Evolutionary conservation across 306 rosid genomes (phyloP).

Genomic region (Prinsepia uniflora): DNA sequence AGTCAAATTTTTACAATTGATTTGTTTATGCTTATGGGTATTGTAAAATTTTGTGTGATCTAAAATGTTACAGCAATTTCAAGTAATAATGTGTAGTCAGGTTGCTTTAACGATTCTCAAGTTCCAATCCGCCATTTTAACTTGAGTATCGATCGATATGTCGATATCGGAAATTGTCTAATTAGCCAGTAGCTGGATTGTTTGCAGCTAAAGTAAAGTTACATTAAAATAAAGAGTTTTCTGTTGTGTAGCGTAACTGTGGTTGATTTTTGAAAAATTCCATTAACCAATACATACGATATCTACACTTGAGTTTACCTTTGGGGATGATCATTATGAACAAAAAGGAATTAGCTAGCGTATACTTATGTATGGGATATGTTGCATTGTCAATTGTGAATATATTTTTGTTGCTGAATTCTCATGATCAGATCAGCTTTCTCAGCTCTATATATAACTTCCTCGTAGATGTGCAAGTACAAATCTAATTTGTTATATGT

Average conservation of each 20-base stretch:
- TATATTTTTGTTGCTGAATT: neutral
- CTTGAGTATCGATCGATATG: neutral
- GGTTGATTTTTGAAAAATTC: too few relatives aligned
- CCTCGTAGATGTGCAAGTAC: neutral
- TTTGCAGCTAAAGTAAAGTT: constrained; percentile 1
- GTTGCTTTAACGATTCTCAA: constrained; percentile 35
- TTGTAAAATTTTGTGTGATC: too few relatives aligned
- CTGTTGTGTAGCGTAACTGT: too few relatives aligned
- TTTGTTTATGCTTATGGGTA: too few relatives aligned
- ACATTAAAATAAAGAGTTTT: constrained; percentile 1
- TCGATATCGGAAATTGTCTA: constrained; percentile 38
- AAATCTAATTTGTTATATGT: neutral
- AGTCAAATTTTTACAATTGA: too few relatives aligned
- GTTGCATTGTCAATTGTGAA: neutral
- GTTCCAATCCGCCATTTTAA: constrained; percentile 38
- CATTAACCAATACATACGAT: neutral
- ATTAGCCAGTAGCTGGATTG: constrained; percentile 26
- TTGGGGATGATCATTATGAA: neutral
- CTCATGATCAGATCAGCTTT: neutral
- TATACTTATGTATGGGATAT: neutral
- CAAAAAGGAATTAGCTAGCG: neutral
- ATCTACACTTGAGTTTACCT: neutral
- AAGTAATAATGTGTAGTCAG: constrained; percentile 34
- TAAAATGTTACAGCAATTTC: neutral
- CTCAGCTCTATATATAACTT: too few relatives aligned